A percentile compares a stretch with the other conserved stretches of the same genome.
These are phyloP conservation scores for Scleroderma citrinum DNA, from an alignment of 768 basidiomycete species.

Conservation along the genomic window DNA sequence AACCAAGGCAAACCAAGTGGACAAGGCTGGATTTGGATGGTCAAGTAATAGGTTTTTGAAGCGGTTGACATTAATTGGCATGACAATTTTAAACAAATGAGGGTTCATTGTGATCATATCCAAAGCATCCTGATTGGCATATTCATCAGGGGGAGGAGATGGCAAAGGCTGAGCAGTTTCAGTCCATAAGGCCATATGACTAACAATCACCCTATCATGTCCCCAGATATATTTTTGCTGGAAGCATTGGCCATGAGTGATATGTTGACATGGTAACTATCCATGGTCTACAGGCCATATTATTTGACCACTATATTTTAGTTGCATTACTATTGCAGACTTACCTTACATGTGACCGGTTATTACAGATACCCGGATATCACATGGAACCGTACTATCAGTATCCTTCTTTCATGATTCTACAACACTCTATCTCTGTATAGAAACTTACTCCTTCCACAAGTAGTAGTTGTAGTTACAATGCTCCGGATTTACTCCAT, in stretches of 20 bases:
- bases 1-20: conserved; percentile 21
- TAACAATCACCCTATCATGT: background rate
- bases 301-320: no score
- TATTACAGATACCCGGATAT: no score
- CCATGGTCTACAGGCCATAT: no score
- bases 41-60: conserved; percentile 21
- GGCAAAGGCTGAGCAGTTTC: background rate
- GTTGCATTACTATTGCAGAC: no score
- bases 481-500: no score
- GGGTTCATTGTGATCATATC: conserved; percentile 22
- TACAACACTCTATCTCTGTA: no score
- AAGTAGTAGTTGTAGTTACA: no score
- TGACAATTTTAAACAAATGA: conserved; percentile 32
- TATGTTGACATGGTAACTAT: no score
- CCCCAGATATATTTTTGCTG: background rate
- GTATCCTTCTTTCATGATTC: no score
- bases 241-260: background rate
- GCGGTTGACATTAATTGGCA: conserved; percentile 29
- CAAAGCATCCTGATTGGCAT: conserved; percentile 7
- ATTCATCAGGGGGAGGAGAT: conserved; percentile 1
- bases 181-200: background rate
- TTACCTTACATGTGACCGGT: no score
- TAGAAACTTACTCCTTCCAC: no score
- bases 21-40: conserved; percentile 39
- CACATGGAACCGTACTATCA: no score